Evolutionary conservation across 495 filamentous ascomycete genomes (phyloP).

Genomic region (Neurospora sp.): DNA sequence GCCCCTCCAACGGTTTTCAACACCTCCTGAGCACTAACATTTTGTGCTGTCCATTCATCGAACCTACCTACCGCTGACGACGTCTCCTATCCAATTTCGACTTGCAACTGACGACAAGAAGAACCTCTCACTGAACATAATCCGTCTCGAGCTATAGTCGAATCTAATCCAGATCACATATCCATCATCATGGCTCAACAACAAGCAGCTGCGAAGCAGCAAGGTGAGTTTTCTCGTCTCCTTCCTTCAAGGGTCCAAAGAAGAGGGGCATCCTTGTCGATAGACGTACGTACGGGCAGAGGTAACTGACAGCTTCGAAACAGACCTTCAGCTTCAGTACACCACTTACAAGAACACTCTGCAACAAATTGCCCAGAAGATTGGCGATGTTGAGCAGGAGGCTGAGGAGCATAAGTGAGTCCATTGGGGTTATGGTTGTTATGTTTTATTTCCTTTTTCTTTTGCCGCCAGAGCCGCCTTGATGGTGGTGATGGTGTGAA

Average conservation of each 20-base stretch:
- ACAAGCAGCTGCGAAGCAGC: constrained; percentile 52
- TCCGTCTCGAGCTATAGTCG: too few species aligned
- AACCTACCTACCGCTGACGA: too few species aligned
- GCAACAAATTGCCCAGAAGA: constrained; percentile 88
- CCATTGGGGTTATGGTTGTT: too few species aligned
- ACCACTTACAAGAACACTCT: constrained; percentile 91
- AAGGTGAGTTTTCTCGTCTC: constrained; percentile 49
- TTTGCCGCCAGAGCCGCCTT: not conserved
- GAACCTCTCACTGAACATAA: not conserved
- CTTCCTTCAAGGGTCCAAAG: not conserved
- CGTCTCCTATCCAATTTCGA: too few species aligned
- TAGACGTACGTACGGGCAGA: not conserved
- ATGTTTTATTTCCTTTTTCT: too few species aligned
- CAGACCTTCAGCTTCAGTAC: constrained; percentile 91
- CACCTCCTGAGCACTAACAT: not conserved
- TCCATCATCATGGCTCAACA: constrained; percentile 27
- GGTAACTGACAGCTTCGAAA: not conserved
- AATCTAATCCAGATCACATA: not conserved
- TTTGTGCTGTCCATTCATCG: too few species aligned
- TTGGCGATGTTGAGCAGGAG: constrained; percentile 94
- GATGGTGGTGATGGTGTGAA: not conserved
- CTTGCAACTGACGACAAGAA: too few species aligned
- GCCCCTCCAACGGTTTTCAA: not conserved
- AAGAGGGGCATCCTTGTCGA: not conserved
- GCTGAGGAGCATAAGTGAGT: constrained; percentile 96